Base-by-base conservation (phyloP, 2,329 filamentous ascomycete genomes). In the Aurifilum marmelostoma region DNA sequence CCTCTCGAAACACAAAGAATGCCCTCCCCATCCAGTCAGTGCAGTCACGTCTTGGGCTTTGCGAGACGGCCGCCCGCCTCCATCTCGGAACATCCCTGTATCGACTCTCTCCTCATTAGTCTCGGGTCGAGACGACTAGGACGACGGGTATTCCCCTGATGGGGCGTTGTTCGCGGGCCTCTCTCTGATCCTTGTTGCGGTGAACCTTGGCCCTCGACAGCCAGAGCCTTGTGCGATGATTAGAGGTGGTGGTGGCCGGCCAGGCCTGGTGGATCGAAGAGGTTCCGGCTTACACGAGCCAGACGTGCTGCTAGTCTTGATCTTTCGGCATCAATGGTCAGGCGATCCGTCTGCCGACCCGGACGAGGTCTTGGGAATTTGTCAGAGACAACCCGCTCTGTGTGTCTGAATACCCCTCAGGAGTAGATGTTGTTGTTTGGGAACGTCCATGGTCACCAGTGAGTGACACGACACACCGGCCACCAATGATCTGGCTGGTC, bases 141-240 rank as follows among this genome's bases (percentile, higher is more conserved):
- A 27, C 37, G 41, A 69, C 54, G 50, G 64, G 32, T 62, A 14
- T 34, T 24, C 59, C n/a, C 58, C 21, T 63, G 39, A 14, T 29
- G 9, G 9, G 8, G 18, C 43, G 32, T 39, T 50, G 11, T 41
- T 41, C n/a, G 43, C 50, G 12, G 50, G 24, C 24, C 24, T 34
- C 34, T 34, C n/a, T 12, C 27, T 66, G 24, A 24, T 54, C 50
- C 50, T 54, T 54, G 63, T 66, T 66, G 63, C 37, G 65, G 41
- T 60, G 58, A 52, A 47, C 29, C 43, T 27, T 69, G 39, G 47
- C 41, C 50, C n/a, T 50, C 39, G 58, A n/a, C 11, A 47, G 43
- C 11, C 67, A 67, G 67, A 63, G 43, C 34, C 34, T 66, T 16
- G 67, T 54, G 64, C 67, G 24, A 63, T 27, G 21, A 11, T 47